A percentile compares a stretch with the other conserved stretches of the same genome.
These are phyloP conservation scores for Leucosporidium yakuticum DNA, from an alignment of 768 basidiomycete genomes.

Conservation along the genomic window DNA sequence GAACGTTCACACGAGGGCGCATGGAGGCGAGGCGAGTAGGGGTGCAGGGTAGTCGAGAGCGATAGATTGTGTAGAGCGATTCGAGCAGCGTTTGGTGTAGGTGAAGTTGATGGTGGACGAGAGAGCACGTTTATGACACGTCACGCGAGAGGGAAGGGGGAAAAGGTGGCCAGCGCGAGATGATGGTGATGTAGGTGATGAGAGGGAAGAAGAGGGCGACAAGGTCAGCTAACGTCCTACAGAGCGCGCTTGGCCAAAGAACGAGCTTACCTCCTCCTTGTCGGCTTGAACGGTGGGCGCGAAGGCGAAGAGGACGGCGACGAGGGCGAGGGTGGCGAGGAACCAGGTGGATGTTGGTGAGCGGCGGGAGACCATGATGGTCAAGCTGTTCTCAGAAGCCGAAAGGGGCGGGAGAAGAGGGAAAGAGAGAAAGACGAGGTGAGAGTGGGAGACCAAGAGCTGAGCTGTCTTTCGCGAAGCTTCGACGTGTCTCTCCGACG, in stretches of 20 bases:
- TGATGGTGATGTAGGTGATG: no score
- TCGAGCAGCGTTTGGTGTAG: no score
- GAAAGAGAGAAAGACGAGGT: neutral
- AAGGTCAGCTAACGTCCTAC: no score
- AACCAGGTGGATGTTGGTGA: neutral
- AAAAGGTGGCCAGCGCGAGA: neutral
- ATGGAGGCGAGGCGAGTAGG: neutral
- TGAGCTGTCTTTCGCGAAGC: no score
- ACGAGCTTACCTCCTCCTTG: conserved; percentile 27
- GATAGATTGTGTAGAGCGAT: neutral
- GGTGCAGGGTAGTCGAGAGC: neutral
- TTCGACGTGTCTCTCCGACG: no score
- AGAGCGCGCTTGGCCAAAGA: no score
- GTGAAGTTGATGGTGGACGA: no score
- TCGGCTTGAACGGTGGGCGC: conserved; percentile 15
- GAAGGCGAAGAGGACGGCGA: conserved; percentile 21
- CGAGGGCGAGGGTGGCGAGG: neutral
- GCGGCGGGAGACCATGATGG: neutral
- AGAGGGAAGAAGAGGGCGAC: no score
- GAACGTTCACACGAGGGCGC: neutral
- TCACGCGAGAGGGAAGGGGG: neutral
- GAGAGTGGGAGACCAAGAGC: neutral
- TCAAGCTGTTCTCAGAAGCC: neutral
- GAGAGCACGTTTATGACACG: neutral
- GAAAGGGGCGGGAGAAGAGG: neutral